Evolutionary conservation across 352 stramenopile genomes (phyloP).

Genomic region (Phytophthora pini): DNA sequence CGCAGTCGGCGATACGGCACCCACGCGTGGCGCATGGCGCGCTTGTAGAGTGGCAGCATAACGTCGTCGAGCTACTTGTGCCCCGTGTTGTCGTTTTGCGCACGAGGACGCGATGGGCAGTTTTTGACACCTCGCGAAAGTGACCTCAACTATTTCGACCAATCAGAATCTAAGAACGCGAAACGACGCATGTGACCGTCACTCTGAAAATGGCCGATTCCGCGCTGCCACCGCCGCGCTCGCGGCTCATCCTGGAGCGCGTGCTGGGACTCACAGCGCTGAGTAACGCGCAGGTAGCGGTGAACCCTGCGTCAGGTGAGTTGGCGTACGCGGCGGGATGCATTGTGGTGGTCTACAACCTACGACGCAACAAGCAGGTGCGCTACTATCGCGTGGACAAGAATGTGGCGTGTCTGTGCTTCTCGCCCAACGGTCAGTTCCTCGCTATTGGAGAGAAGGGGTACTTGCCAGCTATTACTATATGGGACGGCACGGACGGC

Average conservation of each 20-base stretch:
- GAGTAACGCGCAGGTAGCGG: conserved; percentile 78
- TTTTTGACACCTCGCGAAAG: conserved; percentile 6
- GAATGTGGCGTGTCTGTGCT: conserved; percentile 78
- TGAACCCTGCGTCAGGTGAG: conserved; percentile 82
- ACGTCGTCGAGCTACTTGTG: neutral
- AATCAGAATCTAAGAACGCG: conserved; percentile 5
- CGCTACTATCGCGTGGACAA: conserved; percentile 91
- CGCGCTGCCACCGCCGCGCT: conserved; percentile 27
- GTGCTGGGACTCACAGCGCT: conserved; percentile 78
- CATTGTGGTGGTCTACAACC: conserved; percentile 92
- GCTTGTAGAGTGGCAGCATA: conserved; percentile 72
- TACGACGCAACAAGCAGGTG: conserved; percentile 85
- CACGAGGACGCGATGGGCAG: conserved; percentile 9
- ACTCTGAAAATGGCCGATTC: conserved; percentile 9
- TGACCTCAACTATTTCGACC: conserved; percentile 15
- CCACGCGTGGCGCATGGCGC: conserved; percentile 65
- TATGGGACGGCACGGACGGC: conserved; percentile 84
- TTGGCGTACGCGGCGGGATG: conserved; percentile 88
- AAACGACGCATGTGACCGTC: conserved; percentile 22
- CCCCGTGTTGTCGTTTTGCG: conserved; percentile 14
- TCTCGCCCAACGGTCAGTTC: conserved; percentile 85
- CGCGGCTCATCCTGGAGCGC: conserved; percentile 81
- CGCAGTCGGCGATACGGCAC: conserved; percentile 71
- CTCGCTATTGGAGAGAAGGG: conserved; percentile 91
- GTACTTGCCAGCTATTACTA: conserved; percentile 83